A percentile compares a stretch with the other conserved stretches of the same genome.
Evolutionary conservation across 345 rosid genomes (phyloP).

Genomic region (Nasturtium officinale): DNA sequence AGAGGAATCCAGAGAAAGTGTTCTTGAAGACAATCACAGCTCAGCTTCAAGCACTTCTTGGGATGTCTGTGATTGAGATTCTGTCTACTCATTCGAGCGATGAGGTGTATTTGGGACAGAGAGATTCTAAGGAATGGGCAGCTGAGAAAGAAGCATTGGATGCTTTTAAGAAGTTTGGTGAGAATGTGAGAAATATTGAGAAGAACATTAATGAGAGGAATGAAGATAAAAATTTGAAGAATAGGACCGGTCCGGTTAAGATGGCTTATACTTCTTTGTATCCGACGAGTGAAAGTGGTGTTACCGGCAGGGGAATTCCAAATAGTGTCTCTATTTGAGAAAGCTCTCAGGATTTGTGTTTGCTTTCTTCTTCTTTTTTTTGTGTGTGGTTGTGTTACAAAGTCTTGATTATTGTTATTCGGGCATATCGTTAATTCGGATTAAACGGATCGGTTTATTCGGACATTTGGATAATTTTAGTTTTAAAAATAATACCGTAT

Average conservation of each 20-base stretch:
- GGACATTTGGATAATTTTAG: too few species aligned
- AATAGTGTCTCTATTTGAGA: slow-evolving; percentile 62
- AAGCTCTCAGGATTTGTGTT: background rate
- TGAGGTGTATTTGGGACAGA: slow-evolving; percentile 65
- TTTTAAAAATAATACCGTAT: too few species aligned
- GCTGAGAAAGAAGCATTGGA: slow-evolving; percentile 45
- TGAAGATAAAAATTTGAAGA: slow-evolving; percentile 44
- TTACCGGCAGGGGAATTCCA: slow-evolving; percentile 62
- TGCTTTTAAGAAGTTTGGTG: slow-evolving; percentile 55
- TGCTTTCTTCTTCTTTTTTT: background rate
- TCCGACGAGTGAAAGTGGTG: slow-evolving; percentile 58
- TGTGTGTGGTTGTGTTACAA: background rate
- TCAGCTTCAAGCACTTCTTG: slow-evolving; percentile 51
- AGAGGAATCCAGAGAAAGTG: slow-evolving; percentile 50
- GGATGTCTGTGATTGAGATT: slow-evolving; percentile 56
- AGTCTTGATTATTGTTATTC: background rate
- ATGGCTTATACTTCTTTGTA: slow-evolving; percentile 55
- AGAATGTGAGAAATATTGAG: slow-evolving; percentile 53
- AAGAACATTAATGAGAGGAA: slow-evolving; percentile 48
- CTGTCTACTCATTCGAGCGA: slow-evolving; percentile 62
- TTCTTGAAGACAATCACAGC: slow-evolving; percentile 56
- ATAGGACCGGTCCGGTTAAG: slow-evolving; percentile 56
- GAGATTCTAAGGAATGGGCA: slow-evolving; percentile 61
- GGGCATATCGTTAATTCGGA: too few species aligned
- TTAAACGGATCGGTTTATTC: too few species aligned